Evolutionary conservation across 1,284 basidiomycete species (phyloP), one percentile per base, ranked within the genome.

Genomic region (Cutaneotrichosporon dermatis): DNA sequence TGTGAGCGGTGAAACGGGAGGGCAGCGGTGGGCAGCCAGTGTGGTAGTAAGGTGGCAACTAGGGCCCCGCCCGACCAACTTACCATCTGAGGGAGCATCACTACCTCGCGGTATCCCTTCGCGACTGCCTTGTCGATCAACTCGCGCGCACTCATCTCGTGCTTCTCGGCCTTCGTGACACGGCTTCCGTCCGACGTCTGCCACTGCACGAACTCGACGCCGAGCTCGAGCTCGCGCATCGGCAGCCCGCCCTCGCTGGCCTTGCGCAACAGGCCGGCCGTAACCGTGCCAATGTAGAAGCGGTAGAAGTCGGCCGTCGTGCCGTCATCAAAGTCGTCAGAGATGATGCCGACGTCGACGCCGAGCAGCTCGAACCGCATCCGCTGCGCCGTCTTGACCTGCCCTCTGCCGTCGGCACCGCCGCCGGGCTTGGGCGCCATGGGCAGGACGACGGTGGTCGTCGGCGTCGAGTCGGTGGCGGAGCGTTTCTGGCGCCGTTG

Each of bases 361-460:
- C 74, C 75, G 11, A 54, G 65, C 15, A 77, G 60, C 42, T 71
- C 69, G 58, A 77, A 75, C 6, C 65, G 61, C 73, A 77, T 76
- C 4, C 63, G 67, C 57, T 77, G 73, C 8, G 68, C 67, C 3
- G 70, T 74, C 36, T 65, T 65, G 48, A 76, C 55, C 35, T 62
- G 65, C n/a, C 46, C 50, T 2, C n/a, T 10, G 33, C 25, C 25
- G 34, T 41, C 34, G 4, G 13, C 15, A 5, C 10, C n/a, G n/a
- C 25, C 11, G 8, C 37, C 85, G 81, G 66, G 59, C 37, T 63
- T 61, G 35, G 62, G 51, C 10, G 15, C 37, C 50, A 88, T 87
- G 55, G 85, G 82, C 40, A 92, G 76, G 83, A 92, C 89, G 12
- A 88, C 89, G 57, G 88, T 85, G 0, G 90, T 89, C 40, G 92